These are phyloP conservation scores for Fusarium nodosum DNA, from an alignment of 2,329 filamentous ascomycete species.

Conservation along the genomic window DNA sequence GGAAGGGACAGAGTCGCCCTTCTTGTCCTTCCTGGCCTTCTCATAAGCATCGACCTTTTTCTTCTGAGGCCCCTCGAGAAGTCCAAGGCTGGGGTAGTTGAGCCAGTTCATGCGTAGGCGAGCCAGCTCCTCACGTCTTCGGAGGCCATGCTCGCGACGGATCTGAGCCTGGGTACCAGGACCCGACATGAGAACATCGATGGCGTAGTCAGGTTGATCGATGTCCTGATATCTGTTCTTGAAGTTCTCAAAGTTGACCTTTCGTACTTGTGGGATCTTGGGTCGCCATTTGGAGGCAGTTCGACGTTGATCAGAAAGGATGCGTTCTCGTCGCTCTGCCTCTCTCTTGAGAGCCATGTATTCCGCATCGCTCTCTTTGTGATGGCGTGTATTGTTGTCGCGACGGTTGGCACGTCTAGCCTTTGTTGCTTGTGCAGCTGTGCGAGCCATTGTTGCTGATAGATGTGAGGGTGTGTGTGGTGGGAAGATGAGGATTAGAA, in stretches of 20 bases:
- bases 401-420: slow-evolving; percentile 28
- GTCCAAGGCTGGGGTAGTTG: slow-evolving; percentile 15
- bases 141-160: slow-evolving; percentile 55
- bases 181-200: slow-evolving; percentile 58
- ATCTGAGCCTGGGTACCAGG: slow-evolving; percentile 55
- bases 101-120: slow-evolving; percentile 53
- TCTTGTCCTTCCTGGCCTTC: slow-evolving; percentile 45
- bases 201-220: slow-evolving; percentile 55
- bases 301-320: slow-evolving; percentile 55
- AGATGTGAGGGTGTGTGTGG: neutral
- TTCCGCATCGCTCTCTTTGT: slow-evolving; percentile 50
- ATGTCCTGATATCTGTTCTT: slow-evolving; percentile 58
- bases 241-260: slow-evolving; percentile 60
- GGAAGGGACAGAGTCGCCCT: slow-evolving; percentile 39
- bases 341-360: slow-evolving; percentile 53
- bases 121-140: slow-evolving; percentile 56
- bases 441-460: slow-evolving; percentile 37
- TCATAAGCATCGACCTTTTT: slow-evolving; percentile 36
- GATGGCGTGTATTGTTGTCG: slow-evolving; percentile 24
- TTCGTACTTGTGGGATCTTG: slow-evolving; percentile 59
- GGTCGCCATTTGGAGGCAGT: slow-evolving; percentile 56
- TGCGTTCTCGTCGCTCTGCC: slow-evolving; percentile 55
- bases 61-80: slow-evolving; percentile 1
- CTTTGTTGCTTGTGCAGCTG: slow-evolving; percentile 9
- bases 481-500: neutral